Evolutionary conservation across 2,329 filamentous ascomycete genomes (phyloP).

Genomic region (Colletotrichum sp.): DNA sequence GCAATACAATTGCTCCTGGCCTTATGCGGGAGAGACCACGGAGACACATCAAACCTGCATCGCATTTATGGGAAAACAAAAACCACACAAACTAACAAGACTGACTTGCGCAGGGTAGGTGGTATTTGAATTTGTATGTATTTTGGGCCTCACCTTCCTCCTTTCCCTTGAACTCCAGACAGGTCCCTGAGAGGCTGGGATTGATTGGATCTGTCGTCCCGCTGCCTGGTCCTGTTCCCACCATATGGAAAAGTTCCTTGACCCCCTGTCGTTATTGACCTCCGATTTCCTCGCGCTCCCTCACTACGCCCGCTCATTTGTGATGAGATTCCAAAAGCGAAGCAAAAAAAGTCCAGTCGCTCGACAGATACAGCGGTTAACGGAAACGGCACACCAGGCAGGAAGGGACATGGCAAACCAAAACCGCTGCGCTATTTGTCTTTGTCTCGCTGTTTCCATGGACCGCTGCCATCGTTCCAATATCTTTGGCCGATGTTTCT

Average conservation of each 20-base stretch:
- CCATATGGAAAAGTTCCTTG: background rate
- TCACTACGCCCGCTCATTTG: background rate
- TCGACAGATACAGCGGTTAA: background rate
- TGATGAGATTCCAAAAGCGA: background rate
- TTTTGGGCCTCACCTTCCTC: background rate
- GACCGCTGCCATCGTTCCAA: background rate
- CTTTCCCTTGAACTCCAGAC: background rate
- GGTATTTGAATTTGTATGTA: background rate
- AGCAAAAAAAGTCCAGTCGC: background rate
- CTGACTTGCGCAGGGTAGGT: background rate
- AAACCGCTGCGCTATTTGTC: background rate
- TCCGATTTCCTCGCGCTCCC: constrained; percentile 14
- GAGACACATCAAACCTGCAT: background rate
- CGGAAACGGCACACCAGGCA: constrained; percentile 1
- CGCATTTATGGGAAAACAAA: background rate
- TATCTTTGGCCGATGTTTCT: constrained; percentile 7
- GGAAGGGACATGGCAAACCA: constrained; percentile 5
- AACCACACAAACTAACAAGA: background rate
- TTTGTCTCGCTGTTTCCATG: constrained; percentile 19
- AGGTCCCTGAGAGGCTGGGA: background rate
- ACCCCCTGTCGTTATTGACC: background rate
- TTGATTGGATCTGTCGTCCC: background rate
- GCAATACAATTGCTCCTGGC: background rate
- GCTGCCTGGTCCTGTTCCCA: background rate
- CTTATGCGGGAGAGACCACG: background rate